A percentile compares a stretch with the other conserved stretches of the same genome.
Conservation (phyloP, 176 grass and related monocot species). For the Oryza glumipatula region DNA sequence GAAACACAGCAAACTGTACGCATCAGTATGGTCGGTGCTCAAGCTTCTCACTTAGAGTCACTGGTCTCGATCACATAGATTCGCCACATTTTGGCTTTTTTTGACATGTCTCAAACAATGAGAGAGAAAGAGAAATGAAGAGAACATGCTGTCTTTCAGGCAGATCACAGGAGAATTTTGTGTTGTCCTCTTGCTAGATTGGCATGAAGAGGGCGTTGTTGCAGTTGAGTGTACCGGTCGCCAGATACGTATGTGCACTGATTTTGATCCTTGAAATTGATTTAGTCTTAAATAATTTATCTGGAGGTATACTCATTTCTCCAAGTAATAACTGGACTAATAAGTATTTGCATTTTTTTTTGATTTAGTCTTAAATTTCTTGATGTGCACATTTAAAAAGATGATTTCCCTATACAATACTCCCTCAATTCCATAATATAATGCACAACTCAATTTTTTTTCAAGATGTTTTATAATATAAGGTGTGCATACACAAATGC, state of each 20-base stretch:
- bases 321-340: not conserved
- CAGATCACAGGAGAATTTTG: not conserved
- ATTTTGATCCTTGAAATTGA: too few relatives aligned
- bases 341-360: not conserved
- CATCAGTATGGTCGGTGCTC: not conserved
- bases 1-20: not conserved
- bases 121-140: not conserved
- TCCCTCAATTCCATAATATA: too few relatives aligned
- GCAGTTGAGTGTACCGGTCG: conserved; percentile 31
- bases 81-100: conserved; percentile 4
- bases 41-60: not conserved
- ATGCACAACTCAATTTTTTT: too few relatives aligned
- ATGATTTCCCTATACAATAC: too few relatives aligned
- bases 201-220: not conserved
- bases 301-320: not conserved
- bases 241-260: not conserved
- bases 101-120: not conserved
- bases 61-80: conserved; percentile 9
- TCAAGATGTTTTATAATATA: too few relatives aligned
- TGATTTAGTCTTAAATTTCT: not conserved
- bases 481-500: too few relatives aligned
- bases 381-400: too few relatives aligned
- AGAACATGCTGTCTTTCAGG: not conserved
- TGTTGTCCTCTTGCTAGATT: conserved; percentile 30
- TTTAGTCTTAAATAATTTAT: too few relatives aligned